Percentiles rank a stretch among this genome's conserved stretches.
Conservation (phyloP, 2,329 filamentous ascomycete genomes). For the Basipetospora chlamydospora region DNA sequence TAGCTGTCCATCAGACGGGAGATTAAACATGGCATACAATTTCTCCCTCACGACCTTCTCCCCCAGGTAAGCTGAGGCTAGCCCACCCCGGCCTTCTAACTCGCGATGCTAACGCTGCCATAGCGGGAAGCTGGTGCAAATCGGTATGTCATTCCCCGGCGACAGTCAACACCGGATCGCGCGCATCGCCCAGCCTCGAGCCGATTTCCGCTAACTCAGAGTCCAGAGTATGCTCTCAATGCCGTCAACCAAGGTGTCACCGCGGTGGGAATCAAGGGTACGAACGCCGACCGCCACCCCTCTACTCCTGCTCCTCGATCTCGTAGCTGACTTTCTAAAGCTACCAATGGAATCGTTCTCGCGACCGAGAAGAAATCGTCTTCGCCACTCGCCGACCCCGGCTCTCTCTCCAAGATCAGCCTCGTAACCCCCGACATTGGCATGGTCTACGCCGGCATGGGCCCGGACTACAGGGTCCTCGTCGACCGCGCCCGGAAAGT, state of each 20-base stretch:
- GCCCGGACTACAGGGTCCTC: constrained; percentile 91
- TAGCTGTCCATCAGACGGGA: neutral
- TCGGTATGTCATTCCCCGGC: constrained; percentile 38
- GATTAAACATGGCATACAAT: constrained; percentile 10
- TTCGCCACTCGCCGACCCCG: constrained; percentile 87
- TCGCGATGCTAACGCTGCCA: constrained; percentile 26
- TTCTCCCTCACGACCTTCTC: constrained; percentile 99
- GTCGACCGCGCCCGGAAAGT: constrained; percentile 98
- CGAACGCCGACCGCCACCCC: constrained; percentile 9
- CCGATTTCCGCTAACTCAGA: constrained; percentile 5
- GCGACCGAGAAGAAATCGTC: constrained; percentile 99
- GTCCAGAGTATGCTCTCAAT: constrained; percentile 90
- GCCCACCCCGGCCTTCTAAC: constrained; percentile 10
- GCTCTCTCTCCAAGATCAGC: constrained; percentile 92
- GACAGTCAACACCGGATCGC: no score
- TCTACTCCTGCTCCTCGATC: neutral
- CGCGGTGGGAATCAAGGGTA: constrained; percentile 95
- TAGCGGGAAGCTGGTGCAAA: constrained; percentile 98
- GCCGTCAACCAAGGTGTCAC: constrained; percentile 99
- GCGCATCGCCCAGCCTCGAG: no score
- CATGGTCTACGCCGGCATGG: constrained; percentile 99
- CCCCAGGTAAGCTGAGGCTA: constrained; percentile 58
- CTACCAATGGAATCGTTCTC: constrained; percentile 96
- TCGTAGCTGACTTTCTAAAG: constrained; percentile 28
- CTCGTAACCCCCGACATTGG: constrained; percentile 98